These are phyloP conservation scores for Trypanosoma melophagium DNA, from an alignment of 208 protist genomes.

Conservation along the genomic window DNA sequence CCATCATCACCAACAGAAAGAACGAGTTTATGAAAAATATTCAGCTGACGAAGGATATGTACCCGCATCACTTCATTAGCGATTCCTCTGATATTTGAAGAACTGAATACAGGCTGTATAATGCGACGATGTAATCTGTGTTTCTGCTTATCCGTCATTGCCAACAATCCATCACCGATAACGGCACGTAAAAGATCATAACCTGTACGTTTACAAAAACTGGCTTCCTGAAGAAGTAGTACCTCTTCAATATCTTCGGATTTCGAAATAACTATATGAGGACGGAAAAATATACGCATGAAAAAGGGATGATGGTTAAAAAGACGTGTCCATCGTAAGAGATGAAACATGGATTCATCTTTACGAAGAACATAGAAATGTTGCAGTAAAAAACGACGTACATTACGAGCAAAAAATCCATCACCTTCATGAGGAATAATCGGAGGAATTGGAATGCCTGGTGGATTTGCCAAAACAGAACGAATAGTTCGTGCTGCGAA, in stretches of 20 bases:
- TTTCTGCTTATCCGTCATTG: conserved; percentile 43
- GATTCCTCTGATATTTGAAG: conserved; percentile 42
- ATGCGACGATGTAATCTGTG: conserved; percentile 46
- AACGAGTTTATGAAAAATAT: conserved; percentile 31
- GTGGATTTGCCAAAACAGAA: conserved; percentile 27
- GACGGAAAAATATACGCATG: conserved; percentile 54
- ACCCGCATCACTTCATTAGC: conserved; percentile 46
- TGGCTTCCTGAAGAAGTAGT: conserved; percentile 39
- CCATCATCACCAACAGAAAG: conserved; percentile 31
- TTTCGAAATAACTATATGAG: conserved; percentile 52
- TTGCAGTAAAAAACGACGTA: conserved; percentile 50
- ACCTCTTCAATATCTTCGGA: conserved; percentile 50
- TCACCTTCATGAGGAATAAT: conserved; percentile 40
- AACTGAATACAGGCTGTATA: conserved; percentile 39
- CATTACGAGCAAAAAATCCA: conserved; percentile 31
- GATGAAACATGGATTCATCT: conserved; percentile 40
- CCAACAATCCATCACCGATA: conserved; percentile 49
- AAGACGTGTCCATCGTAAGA: conserved; percentile 40
- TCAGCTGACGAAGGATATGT: conserved; percentile 44
- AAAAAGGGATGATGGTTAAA: conserved; percentile 53
- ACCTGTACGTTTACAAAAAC: conserved; percentile 42
- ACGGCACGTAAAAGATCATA: conserved; percentile 56
- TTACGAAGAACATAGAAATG: conserved; percentile 59
- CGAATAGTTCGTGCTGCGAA: conserved; percentile 26
- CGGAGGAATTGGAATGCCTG: conserved; percentile 40